Evolutionary conservation across 352 stramenopile species (phyloP).

Genomic region (Pythium grandisporangium): DNA sequence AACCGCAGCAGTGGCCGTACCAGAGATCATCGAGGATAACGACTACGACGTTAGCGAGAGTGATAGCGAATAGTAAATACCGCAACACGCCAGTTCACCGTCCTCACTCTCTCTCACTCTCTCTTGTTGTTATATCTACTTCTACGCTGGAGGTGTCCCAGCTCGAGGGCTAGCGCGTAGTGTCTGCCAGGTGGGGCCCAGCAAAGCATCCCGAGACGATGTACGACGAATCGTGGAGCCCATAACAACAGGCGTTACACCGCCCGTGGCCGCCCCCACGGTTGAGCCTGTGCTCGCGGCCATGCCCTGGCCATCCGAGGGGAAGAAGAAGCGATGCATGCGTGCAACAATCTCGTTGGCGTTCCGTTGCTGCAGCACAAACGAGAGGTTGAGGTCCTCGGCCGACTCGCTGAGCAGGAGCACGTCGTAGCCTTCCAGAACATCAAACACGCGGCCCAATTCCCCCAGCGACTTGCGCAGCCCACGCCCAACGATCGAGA

Average conservation of each 20-base stretch:
- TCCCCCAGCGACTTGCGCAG: conserved; percentile 76
- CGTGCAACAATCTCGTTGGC: conserved; percentile 69
- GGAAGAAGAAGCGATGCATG: conserved; percentile 79
- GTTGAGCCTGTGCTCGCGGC: too few relatives aligned
- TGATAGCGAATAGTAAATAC: conserved; percentile 16
- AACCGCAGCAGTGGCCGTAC: background rate
- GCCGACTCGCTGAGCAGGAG: conserved; percentile 79
- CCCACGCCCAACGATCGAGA: conserved; percentile 79
- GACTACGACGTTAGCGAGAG: conserved; percentile 74
- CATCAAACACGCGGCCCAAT: conserved; percentile 76
- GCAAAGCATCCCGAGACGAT: conserved; percentile 55
- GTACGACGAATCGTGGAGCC: conserved; percentile 36
- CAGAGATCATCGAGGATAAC: conserved; percentile 55
- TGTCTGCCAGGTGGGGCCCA: conserved; percentile 63
- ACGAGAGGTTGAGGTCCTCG: conserved; percentile 87
- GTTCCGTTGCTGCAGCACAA: conserved; percentile 75
- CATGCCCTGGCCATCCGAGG: too few relatives aligned
- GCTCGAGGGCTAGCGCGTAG: conserved; percentile 21
- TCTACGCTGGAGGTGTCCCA: too few relatives aligned
- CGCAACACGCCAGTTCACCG: too few relatives aligned
- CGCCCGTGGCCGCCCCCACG: background rate
- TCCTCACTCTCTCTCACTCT: too few relatives aligned
- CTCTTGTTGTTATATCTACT: background rate
- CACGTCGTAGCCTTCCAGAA: conserved; percentile 79
- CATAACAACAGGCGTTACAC: background rate